These are phyloP conservation scores for Firmiana major DNA, from an alignment of 345 rosid species.

Conservation along the genomic window DNA sequence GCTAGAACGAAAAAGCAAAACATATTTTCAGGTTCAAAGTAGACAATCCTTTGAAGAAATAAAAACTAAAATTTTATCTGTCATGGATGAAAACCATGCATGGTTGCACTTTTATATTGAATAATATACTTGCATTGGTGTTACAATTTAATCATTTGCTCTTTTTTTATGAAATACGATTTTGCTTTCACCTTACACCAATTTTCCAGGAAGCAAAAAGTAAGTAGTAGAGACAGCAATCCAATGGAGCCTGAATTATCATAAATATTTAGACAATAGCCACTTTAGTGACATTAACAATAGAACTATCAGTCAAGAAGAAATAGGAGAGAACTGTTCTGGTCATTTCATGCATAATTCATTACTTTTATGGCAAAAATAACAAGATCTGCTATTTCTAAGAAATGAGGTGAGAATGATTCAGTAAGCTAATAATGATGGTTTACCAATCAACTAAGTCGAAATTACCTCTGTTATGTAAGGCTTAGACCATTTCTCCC, in stretches of 20 bases:
- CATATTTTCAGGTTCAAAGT: neutral
- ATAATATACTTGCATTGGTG: neutral
- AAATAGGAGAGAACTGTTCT: neutral
- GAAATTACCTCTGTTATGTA: constrained; percentile 67
- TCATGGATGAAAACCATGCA: neutral
- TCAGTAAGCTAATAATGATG: neutral
- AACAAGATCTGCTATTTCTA: neutral
- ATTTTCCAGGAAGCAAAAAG: neutral
- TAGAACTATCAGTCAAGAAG: neutral
- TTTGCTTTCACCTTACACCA: neutral
- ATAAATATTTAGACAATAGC: neutral
- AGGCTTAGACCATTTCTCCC: constrained; percentile 91
- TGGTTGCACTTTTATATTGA: neutral
- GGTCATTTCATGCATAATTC: neutral
- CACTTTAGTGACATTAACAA: neutral
- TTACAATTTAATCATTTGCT: neutral
- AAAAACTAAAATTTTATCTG: neutral
- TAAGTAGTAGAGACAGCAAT: neutral
- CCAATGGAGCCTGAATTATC: neutral
- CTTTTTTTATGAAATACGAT: neutral
- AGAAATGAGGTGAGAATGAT: neutral
- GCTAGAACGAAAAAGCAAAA: neutral
- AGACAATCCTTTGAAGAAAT: neutral
- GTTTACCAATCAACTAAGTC: neutral
- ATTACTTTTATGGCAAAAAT: neutral